Conservation (phyloP, 495 filamentous ascomycete species). For the Opeltia flavorubescens region DNA sequence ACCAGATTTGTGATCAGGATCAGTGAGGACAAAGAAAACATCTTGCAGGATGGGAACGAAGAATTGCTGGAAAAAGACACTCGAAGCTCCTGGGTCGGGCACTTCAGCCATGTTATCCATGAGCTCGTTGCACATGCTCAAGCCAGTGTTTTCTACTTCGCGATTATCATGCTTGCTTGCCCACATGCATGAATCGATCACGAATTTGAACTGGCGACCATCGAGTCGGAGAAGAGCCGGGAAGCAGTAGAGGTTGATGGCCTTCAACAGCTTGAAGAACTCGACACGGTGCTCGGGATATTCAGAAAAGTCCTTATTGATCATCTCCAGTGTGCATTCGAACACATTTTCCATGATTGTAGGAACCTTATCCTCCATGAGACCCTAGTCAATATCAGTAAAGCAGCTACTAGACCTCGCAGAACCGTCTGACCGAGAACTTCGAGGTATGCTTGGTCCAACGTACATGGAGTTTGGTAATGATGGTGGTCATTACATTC, state of each 20-base stretch:
- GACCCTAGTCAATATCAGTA: constrained; percentile 38
- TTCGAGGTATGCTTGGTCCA: constrained; percentile 30
- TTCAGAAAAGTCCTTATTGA: constrained; percentile 99
- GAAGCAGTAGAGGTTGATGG: constrained; percentile 96
- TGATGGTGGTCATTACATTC: constrained; percentile 94
- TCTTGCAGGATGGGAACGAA: constrained; percentile 91
- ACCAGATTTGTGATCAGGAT: constrained; percentile 95
- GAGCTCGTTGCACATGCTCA: constrained; percentile 96
- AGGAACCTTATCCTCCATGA: constrained; percentile 97
- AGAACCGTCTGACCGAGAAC: constrained; percentile 22
- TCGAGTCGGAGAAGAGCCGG: constrained; percentile 86
- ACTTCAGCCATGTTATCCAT: constrained; percentile 92
- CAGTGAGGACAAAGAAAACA: constrained; percentile 95
- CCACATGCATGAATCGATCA: constrained; percentile 99
- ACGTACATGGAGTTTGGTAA: constrained; percentile 88
- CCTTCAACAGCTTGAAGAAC: constrained; percentile 91
- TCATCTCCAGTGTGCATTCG: constrained; percentile 97
- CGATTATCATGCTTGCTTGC: constrained; percentile 99
- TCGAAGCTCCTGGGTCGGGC: constrained; percentile 70
- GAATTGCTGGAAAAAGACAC: constrained; percentile 94
- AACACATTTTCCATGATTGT: constrained; percentile 98
- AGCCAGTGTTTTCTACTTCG: constrained; percentile 91
- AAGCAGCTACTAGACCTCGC: constrained; percentile 1
- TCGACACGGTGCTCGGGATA: constrained; percentile 96
- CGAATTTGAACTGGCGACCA: constrained; percentile 92